Percentiles rank a stretch among this genome's conserved stretches.
These are phyloP conservation scores for Passalora sequoiae DNA, from an alignment of 2,329 filamentous ascomycete genomes.

Conservation along the genomic window DNA sequence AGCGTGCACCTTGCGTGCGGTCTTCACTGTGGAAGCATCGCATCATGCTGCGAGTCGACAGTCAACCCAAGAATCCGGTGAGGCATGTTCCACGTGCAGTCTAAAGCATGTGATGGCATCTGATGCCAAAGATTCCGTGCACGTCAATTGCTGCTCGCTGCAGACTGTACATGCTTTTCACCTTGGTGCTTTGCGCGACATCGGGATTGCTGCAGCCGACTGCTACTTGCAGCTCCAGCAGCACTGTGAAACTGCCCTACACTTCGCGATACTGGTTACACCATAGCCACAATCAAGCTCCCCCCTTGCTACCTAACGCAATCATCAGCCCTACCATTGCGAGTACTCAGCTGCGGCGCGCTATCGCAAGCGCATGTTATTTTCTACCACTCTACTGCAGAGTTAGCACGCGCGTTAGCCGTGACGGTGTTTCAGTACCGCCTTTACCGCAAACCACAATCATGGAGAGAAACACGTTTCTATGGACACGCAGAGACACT, in stretches of 20 bases:
- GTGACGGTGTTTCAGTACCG: not conserved
- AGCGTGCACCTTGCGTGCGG: no score
- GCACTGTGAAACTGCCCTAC: not conserved
- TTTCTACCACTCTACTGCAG: no score
- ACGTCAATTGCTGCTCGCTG: not conserved
- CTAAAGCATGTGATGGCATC: not conserved
- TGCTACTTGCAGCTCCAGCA: not conserved
- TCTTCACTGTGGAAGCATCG: no score
- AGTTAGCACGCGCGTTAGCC: no score
- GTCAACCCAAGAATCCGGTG: not conserved
- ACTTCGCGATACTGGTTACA: not conserved
- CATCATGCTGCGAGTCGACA: no score
- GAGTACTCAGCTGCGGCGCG: not conserved
- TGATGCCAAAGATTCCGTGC: no score
- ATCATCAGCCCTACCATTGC: not conserved
- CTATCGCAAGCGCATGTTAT: not conserved
- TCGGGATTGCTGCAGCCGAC: no score
- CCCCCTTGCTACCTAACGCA: no score
- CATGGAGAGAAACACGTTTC: no score
- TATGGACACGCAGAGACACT: no score
- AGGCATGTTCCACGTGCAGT: not conserved
- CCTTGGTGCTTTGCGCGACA: no score
- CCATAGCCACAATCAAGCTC: no score
- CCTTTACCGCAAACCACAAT: not conserved
- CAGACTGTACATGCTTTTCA: not conserved